Evolutionary conservation across 495 filamentous ascomycete genomes (phyloP).

Genomic region (Melanomma pulvis-pyrius): DNA sequence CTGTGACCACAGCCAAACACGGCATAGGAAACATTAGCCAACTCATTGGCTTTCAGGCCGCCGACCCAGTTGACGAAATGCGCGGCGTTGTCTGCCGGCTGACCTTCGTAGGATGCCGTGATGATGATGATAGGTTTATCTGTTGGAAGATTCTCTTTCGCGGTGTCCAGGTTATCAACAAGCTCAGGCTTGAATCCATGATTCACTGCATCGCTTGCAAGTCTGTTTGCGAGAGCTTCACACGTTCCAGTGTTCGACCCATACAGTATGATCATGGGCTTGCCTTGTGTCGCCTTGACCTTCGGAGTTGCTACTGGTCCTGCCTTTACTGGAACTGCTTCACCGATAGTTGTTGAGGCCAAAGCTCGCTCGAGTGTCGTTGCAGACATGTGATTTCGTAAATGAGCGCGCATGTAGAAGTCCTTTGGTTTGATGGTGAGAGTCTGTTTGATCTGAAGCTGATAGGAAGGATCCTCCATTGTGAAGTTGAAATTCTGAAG

Average conservation of each 20-base stretch:
- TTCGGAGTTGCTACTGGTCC: conserved; percentile 28
- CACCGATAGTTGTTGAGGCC: conserved; percentile 36
- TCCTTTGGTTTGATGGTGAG: conserved; percentile 77
- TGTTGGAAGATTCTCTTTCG: conserved; percentile 62
- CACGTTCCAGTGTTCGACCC: conserved; percentile 79
- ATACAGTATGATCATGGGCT: conserved; percentile 67
- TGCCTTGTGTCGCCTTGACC: conserved; percentile 25
- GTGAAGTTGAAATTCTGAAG: conserved; percentile 66
- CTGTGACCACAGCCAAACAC: conserved; percentile 66
- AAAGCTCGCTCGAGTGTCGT: conserved; percentile 60
- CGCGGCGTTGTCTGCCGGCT: conserved; percentile 73
- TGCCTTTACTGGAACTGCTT: conserved; percentile 31
- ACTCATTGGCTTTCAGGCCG: conserved; percentile 49
- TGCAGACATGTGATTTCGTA: conserved; percentile 59
- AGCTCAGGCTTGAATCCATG: conserved; percentile 61
- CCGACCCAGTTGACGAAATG: conserved; percentile 70
- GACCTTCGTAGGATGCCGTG: conserved; percentile 73
- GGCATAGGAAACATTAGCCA: conserved; percentile 53
- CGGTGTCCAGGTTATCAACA: conserved; percentile 62
- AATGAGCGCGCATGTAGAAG: conserved; percentile 67
- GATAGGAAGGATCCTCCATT: conserved; percentile 60
- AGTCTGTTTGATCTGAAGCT: conserved; percentile 69
- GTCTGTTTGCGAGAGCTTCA: conserved; percentile 62
- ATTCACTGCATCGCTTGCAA: conserved; percentile 60
- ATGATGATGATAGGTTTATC: conserved; percentile 67